Base-by-base conservation (phyloP, 495 filamentous ascomycete species). In the Copromyces sp. region DNA sequence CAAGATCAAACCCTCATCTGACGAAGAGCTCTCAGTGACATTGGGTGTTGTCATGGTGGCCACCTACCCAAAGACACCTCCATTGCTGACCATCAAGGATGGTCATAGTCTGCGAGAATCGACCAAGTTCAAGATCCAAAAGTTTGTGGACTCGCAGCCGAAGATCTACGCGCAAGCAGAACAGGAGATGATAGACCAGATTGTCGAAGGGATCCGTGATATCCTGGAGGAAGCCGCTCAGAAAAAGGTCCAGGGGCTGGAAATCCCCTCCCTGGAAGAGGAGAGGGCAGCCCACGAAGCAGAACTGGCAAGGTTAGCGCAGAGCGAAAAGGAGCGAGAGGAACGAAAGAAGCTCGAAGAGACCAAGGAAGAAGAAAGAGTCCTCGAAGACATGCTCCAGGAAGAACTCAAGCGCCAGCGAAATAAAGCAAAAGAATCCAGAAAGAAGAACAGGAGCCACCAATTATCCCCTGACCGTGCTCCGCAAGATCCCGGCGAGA, bases 61-160 rank as follows among this genome's bases (percentile, higher is more conserved):
- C 14, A 98, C 95, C 0, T 99, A 99, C 81, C 96, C 96, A 9
- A 97, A 95, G 80, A 92, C 93, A 17, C 80, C 87, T 4, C 95
- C 95, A 3, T 84, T 92, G 39, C 79, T 99, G 5, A 89, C 85
- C 9, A 77, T 97, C n/a, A 89, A 90, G 68, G 84, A 90, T 71
- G 86, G 88, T 40, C 80, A 81, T 39, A 83, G 86, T 35, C 80
- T 96, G 68, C 88, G 87, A 70, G 88, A 89, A 75, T 88, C 86
- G 68, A 89, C 89, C 16, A 86, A 82, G 71, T 89, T 87, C 70
- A 90, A 89, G 78, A 88, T 96, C 35, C 86, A 91, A 74, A 88
- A 90, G 68, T 88, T 93, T 68, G 79, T 94, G 70, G 89, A 87
- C 70, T 87, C 84, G 4, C 91, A 90, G 77, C 91, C 93, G 4